Evolutionary conservation across 2,329 filamentous ascomycete genomes (phyloP), one percentile per base, ranked within the genome.

Genomic region (Tolypocladium sp.): DNA sequence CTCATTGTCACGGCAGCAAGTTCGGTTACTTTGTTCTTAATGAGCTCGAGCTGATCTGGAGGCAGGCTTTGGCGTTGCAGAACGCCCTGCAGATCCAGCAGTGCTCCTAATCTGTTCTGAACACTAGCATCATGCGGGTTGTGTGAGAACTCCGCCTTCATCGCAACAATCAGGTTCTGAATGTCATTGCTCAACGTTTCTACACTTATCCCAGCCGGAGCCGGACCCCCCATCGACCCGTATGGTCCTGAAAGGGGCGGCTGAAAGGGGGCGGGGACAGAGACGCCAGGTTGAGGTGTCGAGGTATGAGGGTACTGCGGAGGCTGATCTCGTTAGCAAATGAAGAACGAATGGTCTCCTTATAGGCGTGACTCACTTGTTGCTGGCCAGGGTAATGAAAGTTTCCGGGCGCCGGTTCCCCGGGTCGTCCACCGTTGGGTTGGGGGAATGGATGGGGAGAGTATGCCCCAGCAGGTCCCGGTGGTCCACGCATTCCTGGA

Each of bases 181-280:
- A 97, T 87, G 76, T 97, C 92, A 77, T 83, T 84, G 76, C 90
- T 91, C 73, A 97, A 81, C 69, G 85, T 83, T 69, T 90, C 87
- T 78, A 89, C 78, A 76, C 84, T 85, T 77, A 82, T 79, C 65
- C 79, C 80, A 70, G 73, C 70, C 64, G 74, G 73, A 58, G 71
- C 67, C 66, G 70, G 68, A 62, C 60, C 58, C 53, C 59, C 65
- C 55, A 57, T 57, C 44, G 62, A 61, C 60, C 72, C 71, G 68
- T 74, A 76, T 58, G 71, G 70, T 68, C 74, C 73, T 51, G 73
- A 64, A 57, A 71, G 69, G 41, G 75, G 75, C 58, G 73, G 73
- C 62, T 75, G 78, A 64, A 77, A 80, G 44, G 74, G 72, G 59
- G 72, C 71, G 55, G 71, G 66, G 54, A 69, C 68, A 55, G 73